Evolutionary conservation across 2,329 filamentous ascomycete species (phyloP), one percentile per base, ranked within the genome.

Genomic region (Pyrenophora tritici-repentis): DNA sequence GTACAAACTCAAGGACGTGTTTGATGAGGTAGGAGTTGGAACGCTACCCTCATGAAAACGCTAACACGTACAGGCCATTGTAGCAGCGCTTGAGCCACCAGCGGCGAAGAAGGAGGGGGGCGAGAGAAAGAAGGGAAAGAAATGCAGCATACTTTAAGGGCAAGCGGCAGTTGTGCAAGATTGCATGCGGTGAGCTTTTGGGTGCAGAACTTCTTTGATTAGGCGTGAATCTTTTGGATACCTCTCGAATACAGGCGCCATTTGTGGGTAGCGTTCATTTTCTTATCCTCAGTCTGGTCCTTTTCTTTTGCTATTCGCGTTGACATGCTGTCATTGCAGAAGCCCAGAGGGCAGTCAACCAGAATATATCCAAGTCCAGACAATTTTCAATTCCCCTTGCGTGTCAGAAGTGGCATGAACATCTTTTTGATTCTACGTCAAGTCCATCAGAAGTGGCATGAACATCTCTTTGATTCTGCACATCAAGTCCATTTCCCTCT

Each of bases 1-100:
- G 80, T 97, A 92, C 80, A 97, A 97, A 79, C 80, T 99, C 62
- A 99, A 99, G 83, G 94, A 97, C 72, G 94, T 99, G 14, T 99
- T 99, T 77, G 94, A 99, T 70, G 94, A 97, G 89, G 92, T 96
- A 83, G 65, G 2, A 18, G 16, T 1, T 20, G 18, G 18, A 34
- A 14, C 16, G 34, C 4, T n/a, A 32, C 14, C 16, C 13, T 16
- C 26, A 29, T 7, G 24, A 36, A 18, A 32, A n/a, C 14, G 41
- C 51, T 67, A 49, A 62, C 24, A 8, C 42, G 22, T 38, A 17
- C 33, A 96, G 92, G 93, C 93, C 22, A 97, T 97, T 67, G 93
- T 97, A 60, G 93, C 93, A 58, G 93, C 93, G 35, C 81, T 97
- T 59, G 93, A 97, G 77, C 93, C 93, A 36, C 89, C 90, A 17